Evolutionary conservation across 2,329 filamentous ascomycete species (phyloP).

Genomic region (Trichoderma arundinaceum): DNA sequence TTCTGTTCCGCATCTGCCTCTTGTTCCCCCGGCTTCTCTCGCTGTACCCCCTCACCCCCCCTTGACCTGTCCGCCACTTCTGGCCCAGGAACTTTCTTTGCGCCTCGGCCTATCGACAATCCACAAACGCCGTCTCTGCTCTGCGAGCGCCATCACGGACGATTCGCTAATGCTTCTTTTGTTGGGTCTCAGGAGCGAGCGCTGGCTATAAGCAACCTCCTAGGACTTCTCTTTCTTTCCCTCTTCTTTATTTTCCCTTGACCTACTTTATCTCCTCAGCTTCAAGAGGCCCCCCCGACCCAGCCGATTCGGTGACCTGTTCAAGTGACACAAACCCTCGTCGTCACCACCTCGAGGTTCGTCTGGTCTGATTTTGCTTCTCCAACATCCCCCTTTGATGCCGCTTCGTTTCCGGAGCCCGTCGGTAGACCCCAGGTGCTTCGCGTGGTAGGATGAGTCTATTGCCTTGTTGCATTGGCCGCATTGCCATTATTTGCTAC

Average conservation of each 20-base stretch:
- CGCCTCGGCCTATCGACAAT: conserved; percentile 11
- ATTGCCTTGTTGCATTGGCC: conserved; percentile 3
- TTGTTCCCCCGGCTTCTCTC: not conserved
- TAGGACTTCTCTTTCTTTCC: conserved; percentile 26
- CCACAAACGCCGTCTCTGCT: conserved; percentile 23
- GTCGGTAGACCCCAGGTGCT: conserved; percentile 2
- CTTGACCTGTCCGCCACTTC: conserved; percentile 33
- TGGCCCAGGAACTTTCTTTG: conserved; percentile 2
- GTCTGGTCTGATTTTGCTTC: conserved; percentile 28
- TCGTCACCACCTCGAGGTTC: conserved; percentile 35
- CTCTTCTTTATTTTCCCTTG: conserved; percentile 11
- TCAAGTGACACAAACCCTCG: conserved; percentile 33
- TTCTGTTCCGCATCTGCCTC: conserved; percentile 8
- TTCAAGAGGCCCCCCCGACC: conserved; percentile 26
- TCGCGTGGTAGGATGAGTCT: conserved; percentile 1
- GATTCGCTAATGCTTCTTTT: conserved; percentile 31
- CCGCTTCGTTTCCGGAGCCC: conserved; percentile 1
- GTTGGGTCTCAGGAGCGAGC: conserved; percentile 31
- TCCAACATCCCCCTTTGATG: conserved; percentile 3
- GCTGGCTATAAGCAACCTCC: conserved; percentile 31
- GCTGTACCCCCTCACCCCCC: conserved; percentile 23
- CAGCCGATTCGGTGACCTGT: conserved; percentile 27
- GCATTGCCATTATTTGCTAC: conserved; percentile 2
- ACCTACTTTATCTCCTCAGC: not conserved
- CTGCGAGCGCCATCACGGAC: conserved; percentile 29